Evolutionary conservation across 805 yeast species (phyloP).

Genomic region (Kuraishia piskuri): DNA sequence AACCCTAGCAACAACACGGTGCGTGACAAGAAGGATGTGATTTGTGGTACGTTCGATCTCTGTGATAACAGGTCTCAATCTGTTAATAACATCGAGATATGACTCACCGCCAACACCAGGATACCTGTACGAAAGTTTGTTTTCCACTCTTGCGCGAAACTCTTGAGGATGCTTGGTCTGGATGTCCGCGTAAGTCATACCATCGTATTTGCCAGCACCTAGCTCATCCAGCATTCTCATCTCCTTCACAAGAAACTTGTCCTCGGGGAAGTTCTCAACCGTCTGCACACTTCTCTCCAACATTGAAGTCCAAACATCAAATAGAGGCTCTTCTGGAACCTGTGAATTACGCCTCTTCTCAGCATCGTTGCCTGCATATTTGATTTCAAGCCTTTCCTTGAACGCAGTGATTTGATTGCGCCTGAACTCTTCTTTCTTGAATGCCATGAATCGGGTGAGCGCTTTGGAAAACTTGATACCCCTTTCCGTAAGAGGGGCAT

Average conservation of each 20-base stretch:
- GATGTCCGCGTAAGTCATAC: constrained; percentile 86
- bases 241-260: constrained; percentile 67
- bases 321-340: constrained; percentile 58
- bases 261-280: constrained; percentile 67
- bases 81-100: constrained; percentile 84
- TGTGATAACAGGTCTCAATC: constrained; percentile 82
- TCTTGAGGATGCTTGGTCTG: constrained; percentile 67
- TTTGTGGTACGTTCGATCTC: constrained; percentile 90
- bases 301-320: constrained; percentile 93
- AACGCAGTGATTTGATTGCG: constrained; percentile 48
- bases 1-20: constrained; percentile 85
- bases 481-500: constrained; percentile 69
- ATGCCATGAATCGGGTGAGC: constrained; percentile 62
- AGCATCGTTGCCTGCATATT: constrained; percentile 21
- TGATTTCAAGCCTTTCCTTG: constrained; percentile 34
- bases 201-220: constrained; percentile 90
- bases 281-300: constrained; percentile 72
- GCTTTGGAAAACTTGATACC: constrained; percentile 72
- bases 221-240: constrained; percentile 91
- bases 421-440: constrained; percentile 63
- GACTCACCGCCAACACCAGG: constrained; percentile 98
- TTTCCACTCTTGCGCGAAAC: constrained; percentile 62
- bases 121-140: constrained; percentile 80
- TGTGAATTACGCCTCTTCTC: neutral
- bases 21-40: constrained; percentile 76